A percentile compares a stretch with the other conserved stretches of the same genome.
Evolutionary conservation across 805 yeast genomes (phyloP).

Genomic region (Maudiozyma bulderi): DNA sequence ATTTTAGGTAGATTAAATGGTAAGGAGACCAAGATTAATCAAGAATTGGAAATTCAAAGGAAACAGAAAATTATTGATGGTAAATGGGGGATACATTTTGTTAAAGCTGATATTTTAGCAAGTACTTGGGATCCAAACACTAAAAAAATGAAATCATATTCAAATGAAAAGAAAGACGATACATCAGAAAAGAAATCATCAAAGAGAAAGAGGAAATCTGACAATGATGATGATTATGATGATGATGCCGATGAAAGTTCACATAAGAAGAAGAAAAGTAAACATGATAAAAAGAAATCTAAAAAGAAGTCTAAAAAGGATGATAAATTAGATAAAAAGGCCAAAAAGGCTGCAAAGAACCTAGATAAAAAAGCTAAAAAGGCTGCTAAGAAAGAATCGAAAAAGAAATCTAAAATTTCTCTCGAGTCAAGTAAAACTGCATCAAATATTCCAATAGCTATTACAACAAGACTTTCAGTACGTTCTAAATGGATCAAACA

Average conservation of each 20-base stretch:
- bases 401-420: constrained; percentile 9
- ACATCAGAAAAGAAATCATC: neutral
- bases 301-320: constrained; percentile 20
- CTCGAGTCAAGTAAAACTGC: constrained; percentile 18
- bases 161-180: constrained; percentile 10
- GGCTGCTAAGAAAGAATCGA: constrained; percentile 2
- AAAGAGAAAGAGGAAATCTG: neutral
- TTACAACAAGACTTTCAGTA: constrained; percentile 54
- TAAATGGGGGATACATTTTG: constrained; percentile 80
- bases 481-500: constrained; percentile 84
- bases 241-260: constrained; percentile 18
- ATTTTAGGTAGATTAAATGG: constrained; percentile 85
- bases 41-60: constrained; percentile 61
- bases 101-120: constrained; percentile 70
- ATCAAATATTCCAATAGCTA: constrained; percentile 23
- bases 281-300: constrained; percentile 25
- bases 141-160: constrained; percentile 28
- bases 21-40: constrained; percentile 53
- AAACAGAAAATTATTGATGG: constrained; percentile 68
- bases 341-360: constrained; percentile 20
- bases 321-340: constrained; percentile 26
- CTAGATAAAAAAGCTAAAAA: constrained; percentile 23
- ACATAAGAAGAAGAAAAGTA: constrained; percentile 19
- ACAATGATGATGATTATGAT: constrained; percentile 24
- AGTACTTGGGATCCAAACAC: constrained; percentile 74